phyloP scores from a whole-genome alignment of 495 filamentous ascomycete species.

The Ramalina peruviana region DNA sequence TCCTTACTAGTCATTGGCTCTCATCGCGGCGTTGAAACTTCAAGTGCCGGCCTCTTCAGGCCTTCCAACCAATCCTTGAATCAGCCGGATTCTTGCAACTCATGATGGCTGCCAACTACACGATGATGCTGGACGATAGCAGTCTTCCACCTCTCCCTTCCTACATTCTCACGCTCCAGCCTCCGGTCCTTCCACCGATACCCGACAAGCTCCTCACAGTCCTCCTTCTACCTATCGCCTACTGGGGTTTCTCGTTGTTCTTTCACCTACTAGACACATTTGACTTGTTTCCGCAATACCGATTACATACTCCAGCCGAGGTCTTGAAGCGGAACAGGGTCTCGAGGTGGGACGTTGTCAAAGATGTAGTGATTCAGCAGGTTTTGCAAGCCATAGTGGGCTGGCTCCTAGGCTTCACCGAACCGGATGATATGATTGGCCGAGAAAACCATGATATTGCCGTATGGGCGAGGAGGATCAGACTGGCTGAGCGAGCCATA shows the following conservation, averaged over 20 bases:
- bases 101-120: slow-evolving; percentile 5
- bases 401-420: slow-evolving; percentile 41
- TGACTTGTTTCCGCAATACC: slow-evolving; percentile 64
- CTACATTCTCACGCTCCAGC: slow-evolving; percentile 45
- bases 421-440: slow-evolving; percentile 45
- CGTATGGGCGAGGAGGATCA: slow-evolving; percentile 54
- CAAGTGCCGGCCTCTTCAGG: neutral
- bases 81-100: neutral
- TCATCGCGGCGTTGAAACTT: neutral
- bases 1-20: too few relatives aligned
- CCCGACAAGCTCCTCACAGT: slow-evolving; percentile 56
- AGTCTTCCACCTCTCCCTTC: slow-evolving; percentile 56
- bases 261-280: slow-evolving; percentile 64
- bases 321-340: slow-evolving; percentile 62
- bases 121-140: slow-evolving; percentile 5
- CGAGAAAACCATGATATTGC: slow-evolving; percentile 60
- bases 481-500: slow-evolving; percentile 49
- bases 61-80: neutral
- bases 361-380: slow-evolving; percentile 68
- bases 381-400: slow-evolving; percentile 54
- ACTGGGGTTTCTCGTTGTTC: slow-evolving; percentile 61
- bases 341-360: slow-evolving; percentile 52
- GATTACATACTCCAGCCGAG: slow-evolving; percentile 70
- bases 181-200: slow-evolving; percentile 51
- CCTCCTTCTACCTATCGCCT: slow-evolving; percentile 51